Base-by-base conservation (phyloP, 2,329 filamentous ascomycete genomes). In the Leptographium flavum region DNA sequence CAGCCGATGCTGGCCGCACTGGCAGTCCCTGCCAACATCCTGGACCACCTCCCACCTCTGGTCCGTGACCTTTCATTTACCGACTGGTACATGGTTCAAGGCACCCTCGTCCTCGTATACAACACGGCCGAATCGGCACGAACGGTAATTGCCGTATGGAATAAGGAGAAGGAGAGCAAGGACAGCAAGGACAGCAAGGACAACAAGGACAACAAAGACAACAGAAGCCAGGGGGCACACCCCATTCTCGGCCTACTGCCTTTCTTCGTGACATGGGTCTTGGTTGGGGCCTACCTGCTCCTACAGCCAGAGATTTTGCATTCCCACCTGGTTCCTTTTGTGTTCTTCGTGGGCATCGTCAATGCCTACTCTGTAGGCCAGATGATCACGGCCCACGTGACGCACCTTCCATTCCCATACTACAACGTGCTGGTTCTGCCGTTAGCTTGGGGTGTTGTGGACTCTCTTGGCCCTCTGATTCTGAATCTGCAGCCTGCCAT, bases 361-460 rank as follows among this genome's bases (percentile, higher is more conserved):
- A 96, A 96, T 60, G 88, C 92, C 49, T 96, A 95, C 68, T 85
- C 83, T 43, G 90, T 96, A 47, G 90, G 90, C 7, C 83, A 88
- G 61, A 95, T 96, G 69, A 96, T 96, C 64, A 87, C 86, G 37
- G 88, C 88, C 0, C 92, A 98, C 63, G 71, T 98, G 19, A 87
- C 90, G 49, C 84, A 90, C 63, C 75, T 85, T 36, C 73, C 74
- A 13, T 98, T 95, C 67, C 92, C 92, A 6, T 93, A 90, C 70
- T 79, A 80, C 63, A 96, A 96, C 62, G 76, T 95, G 17, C 70
- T 96, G 40, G 73, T 81, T 36, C 62, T 88, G 21, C 90, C 90
- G 0, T 71, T 98, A 21, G 73, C 77, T 27, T 80, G 79, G 53
- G 90, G 81, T 47, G 82, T 94, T 17, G 57, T 85, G 49, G 92